These are phyloP conservation scores for Hypoxylon sp. DNA, from an alignment of 2,329 filamentous ascomycete genomes.

Conservation along the genomic window DNA sequence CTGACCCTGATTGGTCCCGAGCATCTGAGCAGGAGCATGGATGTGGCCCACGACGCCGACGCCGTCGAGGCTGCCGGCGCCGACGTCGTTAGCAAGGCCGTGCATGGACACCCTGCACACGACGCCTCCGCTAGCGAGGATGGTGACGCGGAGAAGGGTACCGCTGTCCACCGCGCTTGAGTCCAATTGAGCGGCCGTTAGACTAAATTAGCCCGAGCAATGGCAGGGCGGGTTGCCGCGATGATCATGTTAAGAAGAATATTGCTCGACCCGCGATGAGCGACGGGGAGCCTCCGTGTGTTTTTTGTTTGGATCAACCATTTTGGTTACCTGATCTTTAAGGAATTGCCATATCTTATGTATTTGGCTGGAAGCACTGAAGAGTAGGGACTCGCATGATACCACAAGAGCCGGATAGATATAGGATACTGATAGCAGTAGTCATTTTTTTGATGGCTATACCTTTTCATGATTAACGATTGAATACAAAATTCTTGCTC, in stretches of 20 bases:
- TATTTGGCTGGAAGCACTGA: conserved; percentile 9
- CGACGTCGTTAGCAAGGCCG: conserved; percentile 52
- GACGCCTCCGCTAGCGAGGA: conserved; percentile 42
- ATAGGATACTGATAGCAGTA: conserved; percentile 17
- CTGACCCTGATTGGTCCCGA: conserved; percentile 73
- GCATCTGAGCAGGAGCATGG: conserved; percentile 63
- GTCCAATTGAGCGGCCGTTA: conserved; percentile 1
- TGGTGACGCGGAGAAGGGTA: conserved; percentile 48
- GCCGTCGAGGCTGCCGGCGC: conserved; percentile 60
- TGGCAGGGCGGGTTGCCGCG: background rate
- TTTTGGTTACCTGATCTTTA: conserved; percentile 10
- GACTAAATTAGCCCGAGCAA: background rate
- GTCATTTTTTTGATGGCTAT: conserved; percentile 7
- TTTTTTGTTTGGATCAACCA: conserved; percentile 8
- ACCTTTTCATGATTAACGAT: conserved; percentile 26
- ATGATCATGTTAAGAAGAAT: conserved; percentile 7
- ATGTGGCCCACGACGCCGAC: conserved; percentile 62
- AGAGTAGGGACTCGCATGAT: conserved; percentile 21
- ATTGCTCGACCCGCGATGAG: conserved; percentile 2
- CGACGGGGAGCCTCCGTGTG: conserved; percentile 1
- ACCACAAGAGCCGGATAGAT: conserved; percentile 20
- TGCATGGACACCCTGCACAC: conserved; percentile 42
- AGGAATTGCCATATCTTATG: conserved; percentile 3
- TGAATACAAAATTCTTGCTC: conserved; percentile 8
- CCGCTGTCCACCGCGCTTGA: conserved; percentile 36